phyloP scores from a whole-genome alignment of 768 basidiomycete genomes.

The Termitomyces sp. region DNA sequence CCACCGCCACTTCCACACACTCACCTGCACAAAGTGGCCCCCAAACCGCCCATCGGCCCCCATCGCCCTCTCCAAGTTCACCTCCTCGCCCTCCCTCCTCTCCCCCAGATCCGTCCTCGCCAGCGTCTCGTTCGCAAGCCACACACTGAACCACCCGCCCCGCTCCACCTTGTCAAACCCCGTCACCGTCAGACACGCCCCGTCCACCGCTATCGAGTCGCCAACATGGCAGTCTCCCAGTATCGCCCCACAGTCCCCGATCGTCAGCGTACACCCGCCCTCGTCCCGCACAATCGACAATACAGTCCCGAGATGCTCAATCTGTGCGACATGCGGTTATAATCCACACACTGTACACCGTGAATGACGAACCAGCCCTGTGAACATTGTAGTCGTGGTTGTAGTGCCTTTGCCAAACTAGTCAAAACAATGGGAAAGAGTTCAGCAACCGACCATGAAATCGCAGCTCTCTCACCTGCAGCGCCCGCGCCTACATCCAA shows the following conservation, averaged over 20 bases:
- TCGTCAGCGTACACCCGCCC: slow-evolving; percentile 80
- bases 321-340: slow-evolving; percentile 38
- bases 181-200: slow-evolving; percentile 88
- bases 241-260: slow-evolving; percentile 68
- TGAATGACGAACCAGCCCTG: slow-evolving; percentile 55
- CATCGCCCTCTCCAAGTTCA: slow-evolving; percentile 97
- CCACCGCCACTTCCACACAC: slow-evolving; percentile 6
- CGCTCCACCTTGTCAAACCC: slow-evolving; percentile 62
- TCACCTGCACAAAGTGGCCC: slow-evolving; percentile 95
- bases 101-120: slow-evolving; percentile 88
- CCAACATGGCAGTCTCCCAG: slow-evolving; percentile 89
- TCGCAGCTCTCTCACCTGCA: too few relatives aligned
- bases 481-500: too few relatives aligned
- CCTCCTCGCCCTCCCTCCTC: slow-evolving; percentile 68
- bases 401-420: slow-evolving; percentile 9
- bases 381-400: slow-evolving; percentile 54
- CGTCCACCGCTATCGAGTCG: slow-evolving; percentile 91
- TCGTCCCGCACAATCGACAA: slow-evolving; percentile 57
- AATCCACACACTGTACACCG: too few relatives aligned
- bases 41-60: slow-evolving; percentile 88
- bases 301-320: slow-evolving; percentile 87
- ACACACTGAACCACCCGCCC: slow-evolving; percentile 88
- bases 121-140: slow-evolving; percentile 94
- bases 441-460: too few relatives aligned
- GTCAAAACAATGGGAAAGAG: not conserved